A percentile compares a stretch with the other conserved stretches of the same genome.
Conservation (phyloP, 2,329 filamentous ascomycete species). For the Colletotrichum costaricense region DNA sequence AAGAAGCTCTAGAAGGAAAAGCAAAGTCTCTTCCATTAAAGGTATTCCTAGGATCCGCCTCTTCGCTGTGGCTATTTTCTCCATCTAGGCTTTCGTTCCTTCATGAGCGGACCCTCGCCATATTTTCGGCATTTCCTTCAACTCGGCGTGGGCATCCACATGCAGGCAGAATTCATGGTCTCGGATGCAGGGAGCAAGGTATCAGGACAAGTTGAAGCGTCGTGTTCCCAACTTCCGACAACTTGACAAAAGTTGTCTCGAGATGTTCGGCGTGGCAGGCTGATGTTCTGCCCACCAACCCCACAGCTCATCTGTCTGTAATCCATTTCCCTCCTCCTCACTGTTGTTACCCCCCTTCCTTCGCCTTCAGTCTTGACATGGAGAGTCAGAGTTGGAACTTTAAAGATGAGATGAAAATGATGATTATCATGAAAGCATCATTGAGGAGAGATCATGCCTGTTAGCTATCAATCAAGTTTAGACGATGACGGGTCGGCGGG, state of each 20-base stretch:
- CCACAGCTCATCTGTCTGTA: background rate
- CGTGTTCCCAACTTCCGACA: background rate
- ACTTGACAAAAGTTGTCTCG: background rate
- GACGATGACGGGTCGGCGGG: background rate
- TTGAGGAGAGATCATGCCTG: background rate
- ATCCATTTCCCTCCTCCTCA: background rate
- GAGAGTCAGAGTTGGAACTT: background rate
- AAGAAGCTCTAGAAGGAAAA: conserved; percentile 1
- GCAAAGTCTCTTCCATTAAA: background rate
- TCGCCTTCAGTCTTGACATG: background rate
- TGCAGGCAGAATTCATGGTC: background rate
- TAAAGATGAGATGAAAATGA: background rate
- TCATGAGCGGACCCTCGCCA: background rate
- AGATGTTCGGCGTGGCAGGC: background rate
- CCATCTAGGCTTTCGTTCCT: too few relatives aligned
- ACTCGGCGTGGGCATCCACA: background rate
- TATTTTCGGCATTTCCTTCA: background rate
- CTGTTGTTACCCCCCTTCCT: background rate
- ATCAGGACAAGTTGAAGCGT: background rate
- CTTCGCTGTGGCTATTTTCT: background rate
- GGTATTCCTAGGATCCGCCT: background rate
- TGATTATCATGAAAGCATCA: background rate
- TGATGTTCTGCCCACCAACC: background rate
- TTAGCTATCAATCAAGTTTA: background rate
- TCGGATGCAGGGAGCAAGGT: background rate